These are phyloP conservation scores for Withania somnifera DNA, from an alignment of 305 asterid genomes.

Conservation along the genomic window DNA sequence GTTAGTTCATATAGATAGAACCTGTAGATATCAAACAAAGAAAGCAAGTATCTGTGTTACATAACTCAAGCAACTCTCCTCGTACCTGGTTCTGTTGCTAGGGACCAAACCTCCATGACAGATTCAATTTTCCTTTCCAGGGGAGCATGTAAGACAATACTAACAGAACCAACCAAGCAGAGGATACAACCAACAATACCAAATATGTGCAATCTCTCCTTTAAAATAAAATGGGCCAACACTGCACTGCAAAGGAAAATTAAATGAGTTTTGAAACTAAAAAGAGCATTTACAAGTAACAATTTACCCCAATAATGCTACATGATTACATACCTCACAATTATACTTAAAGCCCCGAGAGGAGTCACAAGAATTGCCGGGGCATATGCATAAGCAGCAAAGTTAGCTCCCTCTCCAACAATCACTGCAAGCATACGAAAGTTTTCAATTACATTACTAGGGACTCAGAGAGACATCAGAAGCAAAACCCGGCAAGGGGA, in stretches of 20 bases:
- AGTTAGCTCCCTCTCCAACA: constrained; percentile 11
- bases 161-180: constrained; percentile 8
- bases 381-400: constrained; percentile 27
- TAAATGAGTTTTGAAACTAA: not conserved
- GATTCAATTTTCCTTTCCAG: not conserved
- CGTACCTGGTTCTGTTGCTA: constrained; percentile 9
- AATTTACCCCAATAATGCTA: not conserved
- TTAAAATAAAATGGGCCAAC: constrained; percentile 9
- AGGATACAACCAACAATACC: constrained; percentile 12
- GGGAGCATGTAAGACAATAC: constrained; percentile 9
- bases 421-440: constrained; percentile 1
- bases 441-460: not conserved
- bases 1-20: not conserved
- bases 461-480: not conserved
- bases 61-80: no score
- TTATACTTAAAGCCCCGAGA: constrained; percentile 23
- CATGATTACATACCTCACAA: not conserved
- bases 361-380: constrained; percentile 32
- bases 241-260: constrained; percentile 9
- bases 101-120: constrained; percentile 8
- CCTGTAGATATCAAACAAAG: not conserved
- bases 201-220: constrained; percentile 6
- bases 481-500: not conserved
- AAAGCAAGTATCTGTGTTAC: not conserved
- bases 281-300: not conserved